phyloP scores from a whole-genome alignment of 371 early-diverging fungal genomes.

The Lichtheimia corymbifera region DNA sequence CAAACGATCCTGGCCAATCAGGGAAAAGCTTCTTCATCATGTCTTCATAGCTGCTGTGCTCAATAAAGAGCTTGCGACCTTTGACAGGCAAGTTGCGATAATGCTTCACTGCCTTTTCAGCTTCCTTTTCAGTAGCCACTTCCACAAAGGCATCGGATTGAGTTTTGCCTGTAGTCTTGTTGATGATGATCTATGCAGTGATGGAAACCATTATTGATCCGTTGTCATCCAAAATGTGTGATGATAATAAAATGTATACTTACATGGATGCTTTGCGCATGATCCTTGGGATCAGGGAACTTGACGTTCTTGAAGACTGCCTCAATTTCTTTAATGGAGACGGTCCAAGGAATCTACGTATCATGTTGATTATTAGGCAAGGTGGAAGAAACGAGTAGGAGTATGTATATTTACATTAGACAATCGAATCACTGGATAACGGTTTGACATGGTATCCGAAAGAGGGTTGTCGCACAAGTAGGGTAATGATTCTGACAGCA shows the following conservation, averaged over 20 bases:
- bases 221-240: no score
- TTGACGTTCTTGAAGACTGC: constrained; percentile 19
- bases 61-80: constrained; percentile 52
- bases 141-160: constrained; percentile 52
- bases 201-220: neutral
- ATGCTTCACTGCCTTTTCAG: constrained; percentile 27
- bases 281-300: constrained; percentile 17
- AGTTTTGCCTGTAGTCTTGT: constrained; percentile 56
- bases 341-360: constrained; percentile 45
- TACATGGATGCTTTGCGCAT: constrained; percentile 38
- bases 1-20: constrained; percentile 46
- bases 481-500: constrained; percentile 6
- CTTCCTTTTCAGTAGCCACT: constrained; percentile 30
- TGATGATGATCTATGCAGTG: constrained; percentile 21
- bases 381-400: neutral
- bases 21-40: constrained; percentile 58
- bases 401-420: constrained; percentile 19
- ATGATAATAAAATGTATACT: neutral
- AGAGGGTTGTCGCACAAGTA: neutral
- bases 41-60: constrained; percentile 54
- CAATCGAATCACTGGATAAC: constrained; percentile 18
- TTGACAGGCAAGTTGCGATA: constrained; percentile 43
- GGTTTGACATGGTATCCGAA: neutral
- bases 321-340: constrained; percentile 26
- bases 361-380: neutral